A percentile compares a stretch with the other conserved stretches of the same genome.
Conservation (phyloP, 208 protist species). For the Leishmania mexicana region DNA sequence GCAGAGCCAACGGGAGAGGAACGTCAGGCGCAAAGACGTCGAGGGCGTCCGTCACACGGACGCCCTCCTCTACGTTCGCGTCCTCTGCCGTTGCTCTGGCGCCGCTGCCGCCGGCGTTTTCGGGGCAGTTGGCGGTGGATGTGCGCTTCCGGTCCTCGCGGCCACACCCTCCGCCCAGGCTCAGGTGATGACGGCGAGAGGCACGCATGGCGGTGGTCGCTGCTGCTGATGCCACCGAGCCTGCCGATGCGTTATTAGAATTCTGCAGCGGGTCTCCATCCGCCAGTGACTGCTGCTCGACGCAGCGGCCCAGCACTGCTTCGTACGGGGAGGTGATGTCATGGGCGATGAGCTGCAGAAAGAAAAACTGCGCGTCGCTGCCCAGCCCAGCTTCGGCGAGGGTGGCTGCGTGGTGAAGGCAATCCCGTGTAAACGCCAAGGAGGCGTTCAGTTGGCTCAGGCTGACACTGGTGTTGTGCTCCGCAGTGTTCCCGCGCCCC, state of each 20-base stretch:
- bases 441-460: constrained; percentile 30
- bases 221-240: neutral
- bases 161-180: neutral
- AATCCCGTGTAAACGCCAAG: constrained; percentile 20
- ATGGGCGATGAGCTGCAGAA: constrained; percentile 28
- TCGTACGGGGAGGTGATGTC: constrained; percentile 27
- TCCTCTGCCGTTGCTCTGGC: neutral
- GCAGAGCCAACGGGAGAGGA: constrained; percentile 54
- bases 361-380: constrained; percentile 28
- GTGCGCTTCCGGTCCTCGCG: constrained; percentile 8
- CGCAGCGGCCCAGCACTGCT: constrained; percentile 21
- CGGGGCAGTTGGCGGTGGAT: neutral
- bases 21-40: constrained; percentile 21
- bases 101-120: neutral
- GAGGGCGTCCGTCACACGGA: constrained; percentile 19
- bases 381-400: constrained; percentile 28
- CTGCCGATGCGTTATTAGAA: neutral
- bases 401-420: constrained; percentile 20
- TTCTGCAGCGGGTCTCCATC: neutral
- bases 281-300: constrained; percentile 15
- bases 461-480: constrained; percentile 5
- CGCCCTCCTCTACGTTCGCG: constrained; percentile 3
- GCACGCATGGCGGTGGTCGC: neutral
- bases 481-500: neutral
- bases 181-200: neutral